Evolutionary conservation across 805 yeast species (phyloP).

Genomic region (Candida methanosorbosa): DNA sequence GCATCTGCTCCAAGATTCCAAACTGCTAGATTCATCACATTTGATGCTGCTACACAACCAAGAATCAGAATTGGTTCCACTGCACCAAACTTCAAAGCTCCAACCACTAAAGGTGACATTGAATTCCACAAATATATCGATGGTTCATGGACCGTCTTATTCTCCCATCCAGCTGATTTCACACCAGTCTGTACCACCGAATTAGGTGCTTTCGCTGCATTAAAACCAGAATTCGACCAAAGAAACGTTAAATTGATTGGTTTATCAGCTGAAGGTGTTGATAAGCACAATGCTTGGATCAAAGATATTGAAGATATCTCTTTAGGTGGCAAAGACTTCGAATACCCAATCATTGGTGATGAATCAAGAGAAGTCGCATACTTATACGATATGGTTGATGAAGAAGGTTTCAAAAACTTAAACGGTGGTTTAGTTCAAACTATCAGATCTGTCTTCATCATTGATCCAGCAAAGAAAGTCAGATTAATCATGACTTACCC

Average conservation of each 20-base stretch:
- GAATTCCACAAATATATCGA: conserved; percentile 85
- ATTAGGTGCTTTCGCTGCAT: conserved; percentile 85
- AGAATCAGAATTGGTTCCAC: conserved; percentile 69
- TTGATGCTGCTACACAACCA: conserved; percentile 47
- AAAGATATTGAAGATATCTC: conserved; percentile 85
- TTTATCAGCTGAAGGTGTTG: conserved; percentile 76
- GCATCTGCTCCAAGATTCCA: conserved; percentile 2
- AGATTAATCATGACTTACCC: conserved; percentile 86
- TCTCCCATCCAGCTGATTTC: conserved; percentile 94
- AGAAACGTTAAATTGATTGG: conserved; percentile 87
- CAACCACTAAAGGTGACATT: conserved; percentile 73
- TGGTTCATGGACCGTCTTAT: conserved; percentile 78
- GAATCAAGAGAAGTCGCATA: conserved; percentile 76
- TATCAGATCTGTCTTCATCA: conserved; percentile 85
- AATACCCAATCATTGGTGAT: conserved; percentile 90
- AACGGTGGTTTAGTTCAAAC: conserved; percentile 72
- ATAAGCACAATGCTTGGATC: conserved; percentile 78
- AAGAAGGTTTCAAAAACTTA: conserved; percentile 70
- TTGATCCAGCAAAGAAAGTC: conserved; percentile 85
- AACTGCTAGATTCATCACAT: conserved; percentile 27
- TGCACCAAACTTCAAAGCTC: conserved; percentile 85
- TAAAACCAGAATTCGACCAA: conserved; percentile 81
- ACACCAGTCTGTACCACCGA: conserved; percentile 97
- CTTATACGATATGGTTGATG: conserved; percentile 82
- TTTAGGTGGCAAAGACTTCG: conserved; percentile 55